Base-by-base conservation (phyloP, 2,329 filamentous ascomycete genomes). In the Stemphylium lycopersici region DNA sequence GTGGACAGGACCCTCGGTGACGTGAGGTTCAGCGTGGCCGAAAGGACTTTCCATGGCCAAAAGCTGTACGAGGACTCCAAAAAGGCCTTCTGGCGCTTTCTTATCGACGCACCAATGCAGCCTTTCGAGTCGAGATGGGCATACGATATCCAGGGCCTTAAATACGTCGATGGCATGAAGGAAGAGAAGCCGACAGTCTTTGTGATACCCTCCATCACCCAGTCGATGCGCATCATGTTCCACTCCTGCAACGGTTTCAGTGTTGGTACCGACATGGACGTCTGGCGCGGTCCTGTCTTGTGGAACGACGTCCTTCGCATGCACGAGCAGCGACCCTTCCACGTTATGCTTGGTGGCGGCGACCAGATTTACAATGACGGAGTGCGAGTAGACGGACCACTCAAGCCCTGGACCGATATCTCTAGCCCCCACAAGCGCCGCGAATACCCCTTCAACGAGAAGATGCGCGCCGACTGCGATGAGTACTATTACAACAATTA, bases 281-380 rank as follows among this genome's bases (percentile, higher is more conserved):
- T 81, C 10, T 88, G 85, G 84, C 79, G 81, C 32, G 85, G 86
- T 1, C 83, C 83, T 2, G 83, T 80, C 20, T 75, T 88, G 26
- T 88, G 86, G 86, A 84, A 87, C 59, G 85, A 88, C 58, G 86
- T 87, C 29, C 68, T 87, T 51, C 82, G 85, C 40, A 76, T 84
- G 53, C 86, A 88, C 63, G 79, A 79, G 62, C 70, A 82, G 69
- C 80, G 79, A 59, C 84, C 85, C 6, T 86, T 88, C 71, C 84
- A 87, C 67, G 83, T 86, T 61, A 90, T 88, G 87, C 84, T 97
- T 58, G 93, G 93, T 47, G 93, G 93, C 52, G 93, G 93, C 55
- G 93, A 98, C 70, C 93, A 97, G 76, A 87, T 88, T 62, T 88
- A 88, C 76, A 87, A 88, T 61, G 86, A 88, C 51, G 90, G 90